Evolutionary conservation across 768 basidiomycete genomes (phyloP).

Genomic region (Hortiboletus campestris): DNA sequence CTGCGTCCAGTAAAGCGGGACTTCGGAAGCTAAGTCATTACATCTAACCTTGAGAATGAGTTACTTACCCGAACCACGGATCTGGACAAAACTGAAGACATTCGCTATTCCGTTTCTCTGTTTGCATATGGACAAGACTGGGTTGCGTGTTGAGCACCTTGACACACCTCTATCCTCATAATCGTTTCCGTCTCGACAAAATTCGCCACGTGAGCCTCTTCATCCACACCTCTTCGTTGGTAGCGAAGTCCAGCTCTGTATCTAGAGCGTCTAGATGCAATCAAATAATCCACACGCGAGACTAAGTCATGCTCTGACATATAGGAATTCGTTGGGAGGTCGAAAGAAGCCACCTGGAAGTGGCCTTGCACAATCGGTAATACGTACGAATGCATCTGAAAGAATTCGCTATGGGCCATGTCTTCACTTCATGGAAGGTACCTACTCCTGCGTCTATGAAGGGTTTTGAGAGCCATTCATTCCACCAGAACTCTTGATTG

Average conservation of each 20-base stretch:
- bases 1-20: conserved; percentile 93
- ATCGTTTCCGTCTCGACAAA: conserved; percentile 95
- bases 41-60: background rate
- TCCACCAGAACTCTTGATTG: conserved; percentile 95
- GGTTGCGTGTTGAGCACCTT: background rate
- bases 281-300: conserved; percentile 65
- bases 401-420: background rate
- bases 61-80: conserved; percentile 79
- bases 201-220: conserved; percentile 90
- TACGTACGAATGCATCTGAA: conserved; percentile 77
- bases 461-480: conserved; percentile 80
- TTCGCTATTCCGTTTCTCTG: conserved; percentile 76
- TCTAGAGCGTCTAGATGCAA: conserved; percentile 83
- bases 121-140: background rate
- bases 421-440: conserved; percentile 6
- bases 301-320: conserved; percentile 36
- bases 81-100: conserved; percentile 85
- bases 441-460: conserved; percentile 85
- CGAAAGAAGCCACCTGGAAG: conserved; percentile 73
- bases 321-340: conserved; percentile 45
- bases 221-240: conserved; percentile 92
- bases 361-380: conserved; percentile 93
- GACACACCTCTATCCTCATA: conserved; percentile 70
- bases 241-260: conserved; percentile 92
- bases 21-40: conserved; percentile 37